Evolutionary conservation across 75 land plant genomes (phyloP).

Genomic region (Sequoiadendron giganteum): DNA sequence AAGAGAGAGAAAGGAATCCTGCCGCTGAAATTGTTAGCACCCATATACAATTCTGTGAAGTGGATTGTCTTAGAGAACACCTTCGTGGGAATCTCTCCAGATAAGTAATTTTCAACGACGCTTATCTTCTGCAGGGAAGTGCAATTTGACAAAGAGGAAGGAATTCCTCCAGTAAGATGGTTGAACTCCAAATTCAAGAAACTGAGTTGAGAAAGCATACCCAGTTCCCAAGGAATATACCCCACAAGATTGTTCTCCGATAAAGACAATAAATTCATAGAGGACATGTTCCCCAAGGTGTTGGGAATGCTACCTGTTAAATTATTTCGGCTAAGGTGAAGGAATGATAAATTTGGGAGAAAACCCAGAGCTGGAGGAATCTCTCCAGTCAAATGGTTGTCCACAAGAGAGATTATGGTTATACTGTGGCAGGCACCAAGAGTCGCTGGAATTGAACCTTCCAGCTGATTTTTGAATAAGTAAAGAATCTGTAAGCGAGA

Average conservation of each 20-base stretch:
- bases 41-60: not conserved
- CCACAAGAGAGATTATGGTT: conserved; percentile 56
- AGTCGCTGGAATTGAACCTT: conserved; percentile 62
- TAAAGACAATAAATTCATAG: conserved; percentile 58
- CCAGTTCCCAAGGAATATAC: conserved; percentile 37
- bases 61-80: not conserved
- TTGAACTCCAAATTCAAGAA: not conserved
- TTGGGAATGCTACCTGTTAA: conserved; percentile 71
- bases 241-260: conserved; percentile 72
- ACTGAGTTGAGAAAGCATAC: not conserved
- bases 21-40: not conserved
- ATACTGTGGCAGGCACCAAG: conserved; percentile 64
- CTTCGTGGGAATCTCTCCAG: not conserved
- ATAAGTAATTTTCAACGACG: not conserved
- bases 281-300: conserved; percentile 48
- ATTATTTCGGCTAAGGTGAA: conserved; percentile 62
- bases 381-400: conserved; percentile 66
- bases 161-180: not conserved
- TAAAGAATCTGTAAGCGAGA: conserved; percentile 49
- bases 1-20: not conserved
- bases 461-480: conserved; percentile 56
- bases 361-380: conserved; percentile 63
- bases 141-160: not conserved
- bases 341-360: conserved; percentile 43
- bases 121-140: not conserved